These are phyloP conservation scores for Capsella bursapastoris DNA, from an alignment of 345 rosid genomes.

Conservation along the genomic window DNA sequence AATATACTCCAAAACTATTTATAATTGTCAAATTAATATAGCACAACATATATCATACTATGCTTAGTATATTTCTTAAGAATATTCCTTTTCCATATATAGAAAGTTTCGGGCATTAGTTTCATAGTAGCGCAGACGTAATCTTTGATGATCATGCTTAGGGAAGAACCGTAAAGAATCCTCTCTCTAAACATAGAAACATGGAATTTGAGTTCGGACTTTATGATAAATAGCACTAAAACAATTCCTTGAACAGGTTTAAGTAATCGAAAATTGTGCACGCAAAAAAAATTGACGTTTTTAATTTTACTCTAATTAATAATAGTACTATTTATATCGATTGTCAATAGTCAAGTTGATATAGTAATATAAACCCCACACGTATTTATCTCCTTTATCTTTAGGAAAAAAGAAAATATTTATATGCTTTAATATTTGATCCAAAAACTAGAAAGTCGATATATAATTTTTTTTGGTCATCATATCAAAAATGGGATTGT, in stretches of 20 bases:
- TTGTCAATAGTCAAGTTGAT: neutral
- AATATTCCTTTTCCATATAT: too few relatives aligned
- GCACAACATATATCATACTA: too few relatives aligned
- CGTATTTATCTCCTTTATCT: slow-evolving; percentile 2
- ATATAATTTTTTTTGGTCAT: neutral
- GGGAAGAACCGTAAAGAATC: neutral
- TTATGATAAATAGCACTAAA: neutral
- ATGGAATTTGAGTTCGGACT: neutral
- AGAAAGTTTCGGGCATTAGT: too few relatives aligned
- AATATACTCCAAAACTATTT: neutral
- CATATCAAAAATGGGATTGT: neutral
- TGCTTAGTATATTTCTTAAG: too few relatives aligned
- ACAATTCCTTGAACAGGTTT: neutral
- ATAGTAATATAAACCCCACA: neutral
- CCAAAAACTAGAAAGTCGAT: neutral
- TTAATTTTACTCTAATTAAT: neutral
- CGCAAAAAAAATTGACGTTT: neutral
- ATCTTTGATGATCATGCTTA: neutral
- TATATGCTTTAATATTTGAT: neutral
- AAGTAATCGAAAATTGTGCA: neutral
- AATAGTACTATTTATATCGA: neutral
- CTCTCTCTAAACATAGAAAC: slow-evolving; percentile 10
- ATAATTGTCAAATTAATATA: neutral
- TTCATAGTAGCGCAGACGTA: too few relatives aligned
- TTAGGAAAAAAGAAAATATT: too few relatives aligned